phyloP scores from a whole-genome alignment of 1,284 basidiomycete genomes.

The Malassezia psittaci region DNA sequence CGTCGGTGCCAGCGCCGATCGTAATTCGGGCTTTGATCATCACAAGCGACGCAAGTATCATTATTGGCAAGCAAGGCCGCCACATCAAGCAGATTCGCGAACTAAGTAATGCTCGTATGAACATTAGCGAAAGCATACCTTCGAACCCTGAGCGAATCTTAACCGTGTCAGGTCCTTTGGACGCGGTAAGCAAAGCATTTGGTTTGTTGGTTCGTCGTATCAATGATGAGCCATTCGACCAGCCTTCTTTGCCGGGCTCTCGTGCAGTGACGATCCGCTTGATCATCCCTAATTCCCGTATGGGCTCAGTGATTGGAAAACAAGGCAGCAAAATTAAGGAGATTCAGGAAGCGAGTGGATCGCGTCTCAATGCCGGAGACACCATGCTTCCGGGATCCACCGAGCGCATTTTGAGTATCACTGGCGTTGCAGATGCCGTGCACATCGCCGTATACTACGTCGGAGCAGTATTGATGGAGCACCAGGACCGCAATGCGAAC shows the following conservation, averaged over 20 bases:
- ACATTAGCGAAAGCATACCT: constrained; percentile 45
- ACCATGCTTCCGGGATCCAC: constrained; percentile 98
- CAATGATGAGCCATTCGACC: constrained; percentile 97
- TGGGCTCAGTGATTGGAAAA: constrained; percentile 98
- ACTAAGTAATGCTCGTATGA: constrained; percentile 76
- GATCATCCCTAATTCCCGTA: constrained; percentile 97
- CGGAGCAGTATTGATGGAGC: constrained; percentile 89
- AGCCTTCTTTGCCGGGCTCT: constrained; percentile 91
- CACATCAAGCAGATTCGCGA: constrained; percentile 98
- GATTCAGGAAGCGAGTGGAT: constrained; percentile 96
- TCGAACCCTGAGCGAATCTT: constrained; percentile 97
- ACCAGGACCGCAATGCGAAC: constrained; percentile 58
- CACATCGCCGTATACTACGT: constrained; percentile 99
- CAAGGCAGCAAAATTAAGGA: constrained; percentile 97
- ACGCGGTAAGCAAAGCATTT: constrained; percentile 98
- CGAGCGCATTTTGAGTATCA: constrained; percentile 80
- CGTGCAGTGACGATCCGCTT: constrained; percentile 92
- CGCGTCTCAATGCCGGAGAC: constrained; percentile 88
- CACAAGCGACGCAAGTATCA: constrained; percentile 96
- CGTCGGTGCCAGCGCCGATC: constrained; percentile 23
- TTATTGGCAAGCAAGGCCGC: constrained; percentile 90
- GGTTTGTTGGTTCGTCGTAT: constrained; percentile 96
- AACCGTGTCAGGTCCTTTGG: constrained; percentile 90
- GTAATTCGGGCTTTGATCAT: constrained; percentile 63
- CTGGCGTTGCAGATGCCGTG: constrained; percentile 98